Evolutionary conservation across 768 basidiomycete genomes (phyloP).

Genomic region (Collybiopsis luxurians): DNA sequence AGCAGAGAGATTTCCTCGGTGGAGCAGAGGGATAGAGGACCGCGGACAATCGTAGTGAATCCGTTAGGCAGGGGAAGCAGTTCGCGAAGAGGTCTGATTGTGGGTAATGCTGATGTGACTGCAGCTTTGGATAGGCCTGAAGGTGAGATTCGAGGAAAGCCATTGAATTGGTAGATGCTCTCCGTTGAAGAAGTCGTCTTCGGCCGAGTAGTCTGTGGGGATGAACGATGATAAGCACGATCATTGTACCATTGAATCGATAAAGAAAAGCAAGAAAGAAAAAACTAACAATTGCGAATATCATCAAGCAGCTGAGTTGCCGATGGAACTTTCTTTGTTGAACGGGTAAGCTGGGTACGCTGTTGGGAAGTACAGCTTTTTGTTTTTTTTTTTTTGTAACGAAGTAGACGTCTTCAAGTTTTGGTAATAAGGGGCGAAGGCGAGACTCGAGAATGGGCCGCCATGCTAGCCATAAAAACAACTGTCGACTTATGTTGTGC

Average conservation of each 20-base stretch:
- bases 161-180: neutral
- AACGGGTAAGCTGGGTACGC: conserved; percentile 54
- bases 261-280: conserved; percentile 1
- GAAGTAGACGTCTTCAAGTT: too few species aligned
- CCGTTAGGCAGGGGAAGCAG: neutral
- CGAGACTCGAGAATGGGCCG: too few species aligned
- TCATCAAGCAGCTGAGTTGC: conserved; percentile 60
- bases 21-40: neutral
- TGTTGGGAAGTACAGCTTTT: conserved; percentile 51
- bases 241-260: neutral
- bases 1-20: neutral
- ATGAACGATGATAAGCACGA: too few species aligned
- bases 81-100: neutral
- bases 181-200: neutral
- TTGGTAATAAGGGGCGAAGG: too few species aligned
- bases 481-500: too few species aligned
- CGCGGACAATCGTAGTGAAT: too few species aligned
- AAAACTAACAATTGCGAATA: conserved; percentile 16
- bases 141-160: neutral
- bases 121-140: too few species aligned
- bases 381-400: too few species aligned
- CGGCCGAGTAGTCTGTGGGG: neutral
- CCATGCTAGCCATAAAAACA: too few species aligned
- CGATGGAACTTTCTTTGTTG: conserved; percentile 59
- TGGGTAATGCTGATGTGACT: too few species aligned